phyloP scores from a whole-genome alignment of 441 rosid species.

The Jatropha podagrica region DNA sequence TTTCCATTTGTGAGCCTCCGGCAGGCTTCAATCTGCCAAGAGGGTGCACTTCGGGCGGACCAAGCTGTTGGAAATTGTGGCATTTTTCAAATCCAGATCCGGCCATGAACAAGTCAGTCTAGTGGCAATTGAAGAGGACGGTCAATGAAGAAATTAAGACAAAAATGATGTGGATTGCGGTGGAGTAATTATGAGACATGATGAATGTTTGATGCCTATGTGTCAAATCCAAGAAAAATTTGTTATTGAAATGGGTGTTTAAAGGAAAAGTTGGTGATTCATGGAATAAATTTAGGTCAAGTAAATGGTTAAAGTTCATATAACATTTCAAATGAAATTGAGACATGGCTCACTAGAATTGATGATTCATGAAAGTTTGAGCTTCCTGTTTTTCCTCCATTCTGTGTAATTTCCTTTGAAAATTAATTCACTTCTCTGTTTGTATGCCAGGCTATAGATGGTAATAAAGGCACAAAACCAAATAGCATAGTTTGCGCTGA shows the following conservation, averaged over 20 bases:
- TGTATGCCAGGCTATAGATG: constrained; percentile 52
- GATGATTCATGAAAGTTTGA: background rate
- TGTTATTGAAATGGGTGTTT: background rate
- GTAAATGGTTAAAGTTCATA: too few relatives aligned
- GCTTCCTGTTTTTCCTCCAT: background rate
- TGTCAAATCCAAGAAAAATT: background rate
- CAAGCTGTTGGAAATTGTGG: too few relatives aligned
- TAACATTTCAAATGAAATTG: background rate
- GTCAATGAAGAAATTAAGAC: background rate
- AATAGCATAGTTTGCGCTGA: constrained; percentile 63
- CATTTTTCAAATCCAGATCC: too few relatives aligned
- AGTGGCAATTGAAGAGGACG: background rate
- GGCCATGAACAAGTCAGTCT: too few relatives aligned
- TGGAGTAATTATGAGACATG: background rate
- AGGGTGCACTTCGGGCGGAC: too few relatives aligned
- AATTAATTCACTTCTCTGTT: constrained; percentile 16
- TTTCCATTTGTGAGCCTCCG: too few relatives aligned
- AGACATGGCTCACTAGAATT: background rate
- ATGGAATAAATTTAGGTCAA: too few relatives aligned
- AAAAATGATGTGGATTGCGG: background rate
- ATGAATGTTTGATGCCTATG: too few relatives aligned
- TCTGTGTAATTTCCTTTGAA: background rate
- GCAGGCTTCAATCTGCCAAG: too few relatives aligned
- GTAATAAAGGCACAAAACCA: constrained; percentile 39
- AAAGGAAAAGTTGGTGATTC: too few relatives aligned